These are phyloP conservation scores for Roridomyces roridus DNA, from an alignment of 768 basidiomycete species.

Conservation along the genomic window DNA sequence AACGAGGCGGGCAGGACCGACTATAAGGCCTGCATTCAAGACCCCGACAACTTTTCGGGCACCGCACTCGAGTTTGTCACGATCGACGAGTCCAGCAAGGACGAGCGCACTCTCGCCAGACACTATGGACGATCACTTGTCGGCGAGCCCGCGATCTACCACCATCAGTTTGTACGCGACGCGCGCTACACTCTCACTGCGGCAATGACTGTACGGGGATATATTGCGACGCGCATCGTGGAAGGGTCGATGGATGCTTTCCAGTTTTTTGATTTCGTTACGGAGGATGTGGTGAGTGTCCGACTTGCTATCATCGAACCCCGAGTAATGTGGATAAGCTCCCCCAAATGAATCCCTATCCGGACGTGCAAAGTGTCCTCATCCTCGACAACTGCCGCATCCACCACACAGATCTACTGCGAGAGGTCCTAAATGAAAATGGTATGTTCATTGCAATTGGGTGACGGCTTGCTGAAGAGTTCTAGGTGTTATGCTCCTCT, in stretches of 20 bases:
- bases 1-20: slow-evolving; percentile 9
- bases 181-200: slow-evolving; percentile 4
- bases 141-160: background rate
- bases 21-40: background rate
- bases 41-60: slow-evolving; percentile 10
- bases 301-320: no score
- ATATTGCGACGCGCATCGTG: background rate
- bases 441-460: background rate
- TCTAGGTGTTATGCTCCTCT: slow-evolving; percentile 34
- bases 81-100: slow-evolving; percentile 21
- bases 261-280: slow-evolving; percentile 1
- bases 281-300: background rate
- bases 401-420: slow-evolving; percentile 30
- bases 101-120: slow-evolving; percentile 5
- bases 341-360: slow-evolving; percentile 38
- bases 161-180: background rate
- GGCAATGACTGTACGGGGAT: background rate
- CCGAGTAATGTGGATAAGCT: no score
- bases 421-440: slow-evolving; percentile 7
- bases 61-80: slow-evolving; percentile 17
- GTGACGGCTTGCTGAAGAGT: background rate
- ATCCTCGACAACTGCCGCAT: slow-evolving; percentile 38
- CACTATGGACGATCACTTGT: background rate
- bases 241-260: background rate
- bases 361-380: slow-evolving; percentile 28